Percentiles rank a stretch among this genome's conserved stretches.
Conservation (phyloP, 1,139 yeast species). For the Geotrichum bryndzae region DNA sequence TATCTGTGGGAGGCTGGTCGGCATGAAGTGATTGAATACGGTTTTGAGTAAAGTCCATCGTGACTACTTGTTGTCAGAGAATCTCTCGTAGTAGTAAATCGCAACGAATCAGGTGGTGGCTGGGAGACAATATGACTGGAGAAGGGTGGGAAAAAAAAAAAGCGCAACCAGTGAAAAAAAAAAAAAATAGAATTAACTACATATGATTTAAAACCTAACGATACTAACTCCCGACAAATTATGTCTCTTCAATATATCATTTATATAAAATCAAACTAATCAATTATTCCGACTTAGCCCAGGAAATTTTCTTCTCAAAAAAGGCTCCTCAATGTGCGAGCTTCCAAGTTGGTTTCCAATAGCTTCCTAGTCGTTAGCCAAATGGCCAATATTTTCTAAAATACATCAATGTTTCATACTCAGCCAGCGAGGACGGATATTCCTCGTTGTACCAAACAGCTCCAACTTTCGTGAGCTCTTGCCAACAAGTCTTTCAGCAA, state of each 20-base stretch:
- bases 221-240: not conserved
- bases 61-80: not conserved
- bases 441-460: constrained; percentile 82
- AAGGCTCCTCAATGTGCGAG: constrained; percentile 52
- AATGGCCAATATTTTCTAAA: not conserved
- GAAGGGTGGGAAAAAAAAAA: not conserved
- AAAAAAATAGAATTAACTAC: not conserved
- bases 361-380: constrained; percentile 32
- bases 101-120: not conserved
- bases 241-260: not conserved
- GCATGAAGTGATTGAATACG: constrained; percentile 8
- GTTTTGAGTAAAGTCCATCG: constrained; percentile 12
- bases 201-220: not conserved
- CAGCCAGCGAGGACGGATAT: constrained; percentile 84
- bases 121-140: not conserved
- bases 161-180: not conserved
- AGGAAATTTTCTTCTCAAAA: constrained; percentile 36
- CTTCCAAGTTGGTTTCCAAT: constrained; percentile 77
- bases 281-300: constrained; percentile 13
- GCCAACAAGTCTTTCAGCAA: constrained; percentile 80
- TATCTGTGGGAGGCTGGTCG: not conserved
- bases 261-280: no score
- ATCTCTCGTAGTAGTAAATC: not conserved
- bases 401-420: constrained; percentile 28
- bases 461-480: constrained; percentile 70